Evolutionary conservation across 306 rosid species (phyloP).

Genomic region (Cucurbita moschata): DNA sequence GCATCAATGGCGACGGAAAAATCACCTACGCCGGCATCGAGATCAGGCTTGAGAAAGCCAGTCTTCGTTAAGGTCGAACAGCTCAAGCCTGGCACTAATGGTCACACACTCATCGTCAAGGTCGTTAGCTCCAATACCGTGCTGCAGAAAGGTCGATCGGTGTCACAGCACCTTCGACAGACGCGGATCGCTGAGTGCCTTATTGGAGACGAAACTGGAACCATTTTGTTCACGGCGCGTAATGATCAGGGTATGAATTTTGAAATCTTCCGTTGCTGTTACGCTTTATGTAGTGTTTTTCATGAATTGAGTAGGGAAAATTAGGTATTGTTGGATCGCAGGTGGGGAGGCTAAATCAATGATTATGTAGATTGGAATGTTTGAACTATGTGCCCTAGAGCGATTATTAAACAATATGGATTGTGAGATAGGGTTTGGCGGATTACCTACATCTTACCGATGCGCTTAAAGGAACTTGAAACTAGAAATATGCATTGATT

Average conservation of each 20-base stretch:
- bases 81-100: slow-evolving; percentile 65
- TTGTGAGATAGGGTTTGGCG: background rate
- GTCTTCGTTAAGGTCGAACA: slow-evolving; percentile 64
- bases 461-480: background rate
- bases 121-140: slow-evolving; percentile 47
- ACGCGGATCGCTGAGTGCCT: slow-evolving; percentile 80
- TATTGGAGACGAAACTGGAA: slow-evolving; percentile 67
- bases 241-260: slow-evolving; percentile 55
- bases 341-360: background rate
- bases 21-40: slow-evolving; percentile 10
- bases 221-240: slow-evolving; percentile 71
- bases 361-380: background rate
- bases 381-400: background rate
- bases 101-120: slow-evolving; percentile 61
- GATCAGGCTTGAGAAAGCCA: slow-evolving; percentile 52
- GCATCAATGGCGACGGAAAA: slow-evolving; percentile 16
- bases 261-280: background rate
- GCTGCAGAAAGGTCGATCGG: slow-evolving; percentile 56
- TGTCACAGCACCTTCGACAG: slow-evolving; percentile 53
- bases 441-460: background rate
- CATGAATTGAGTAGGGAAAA: background rate
- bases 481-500: background rate
- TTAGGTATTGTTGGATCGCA: background rate
- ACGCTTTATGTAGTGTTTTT: background rate
- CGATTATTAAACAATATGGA: background rate